Conservation (phyloP, 2,329 filamentous ascomycete species). For the Camillea tinctor region DNA sequence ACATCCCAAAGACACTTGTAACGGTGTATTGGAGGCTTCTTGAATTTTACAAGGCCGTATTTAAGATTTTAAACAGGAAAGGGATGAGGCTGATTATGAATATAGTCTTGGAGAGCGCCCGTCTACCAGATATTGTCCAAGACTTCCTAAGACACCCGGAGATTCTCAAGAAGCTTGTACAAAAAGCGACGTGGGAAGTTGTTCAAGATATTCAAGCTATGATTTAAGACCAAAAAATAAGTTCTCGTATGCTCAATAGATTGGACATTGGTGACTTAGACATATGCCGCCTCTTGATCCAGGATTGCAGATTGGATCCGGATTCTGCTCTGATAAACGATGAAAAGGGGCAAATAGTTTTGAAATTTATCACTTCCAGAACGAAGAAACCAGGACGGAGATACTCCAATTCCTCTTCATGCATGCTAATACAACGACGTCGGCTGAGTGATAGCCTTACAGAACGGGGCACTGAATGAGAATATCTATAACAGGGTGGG, state of each 20-base stretch:
- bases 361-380: too few relatives aligned
- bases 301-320: too few relatives aligned
- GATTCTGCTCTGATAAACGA: too few relatives aligned
- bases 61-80: constrained; percentile 24
- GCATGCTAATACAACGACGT: too few relatives aligned
- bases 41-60: constrained; percentile 25
- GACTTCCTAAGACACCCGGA: constrained; percentile 28
- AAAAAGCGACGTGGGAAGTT: constrained; percentile 26
- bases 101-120: constrained; percentile 23
- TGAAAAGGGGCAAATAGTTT: too few relatives aligned
- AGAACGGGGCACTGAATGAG: too few relatives aligned
- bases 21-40: constrained; percentile 29
- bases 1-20: constrained; percentile 18
- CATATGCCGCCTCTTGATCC: too few relatives aligned
- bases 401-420: too few relatives aligned
- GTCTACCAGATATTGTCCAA: constrained; percentile 23
- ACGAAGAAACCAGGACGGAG: too few relatives aligned
- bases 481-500: too few relatives aligned
- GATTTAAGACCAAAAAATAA: constrained; percentile 27
- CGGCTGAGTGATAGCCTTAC: too few relatives aligned
- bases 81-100: constrained; percentile 19
- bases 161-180: constrained; percentile 24
- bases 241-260: constrained; percentile 6
- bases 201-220: constrained; percentile 24
- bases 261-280: background rate